These are phyloP conservation scores for Dipteronia sinensis DNA, from an alignment of 345 rosid species.

Conservation along the genomic window DNA sequence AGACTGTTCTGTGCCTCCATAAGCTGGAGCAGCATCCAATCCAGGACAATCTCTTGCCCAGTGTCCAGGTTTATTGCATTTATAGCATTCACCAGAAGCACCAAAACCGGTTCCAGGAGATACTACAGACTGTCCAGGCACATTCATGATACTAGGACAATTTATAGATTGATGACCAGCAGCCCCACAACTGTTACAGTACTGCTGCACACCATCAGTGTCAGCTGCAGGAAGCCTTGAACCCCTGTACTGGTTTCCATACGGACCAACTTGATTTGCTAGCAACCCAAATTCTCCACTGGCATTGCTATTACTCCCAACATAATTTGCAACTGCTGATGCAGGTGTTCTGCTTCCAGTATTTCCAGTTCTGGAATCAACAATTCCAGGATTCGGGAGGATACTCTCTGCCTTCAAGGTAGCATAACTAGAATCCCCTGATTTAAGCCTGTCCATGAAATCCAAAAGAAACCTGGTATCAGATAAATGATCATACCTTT, in stretches of 20 bases:
- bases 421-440: constrained; percentile 37
- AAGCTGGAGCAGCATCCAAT: constrained; percentile 34
- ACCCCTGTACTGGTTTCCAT: constrained; percentile 47
- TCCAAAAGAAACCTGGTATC: constrained; percentile 67
- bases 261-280: constrained; percentile 48
- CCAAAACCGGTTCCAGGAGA: constrained; percentile 36
- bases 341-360: constrained; percentile 38
- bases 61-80: constrained; percentile 68
- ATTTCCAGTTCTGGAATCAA: constrained; percentile 30
- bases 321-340: constrained; percentile 23
- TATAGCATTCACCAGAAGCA: constrained; percentile 47
- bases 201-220: constrained; percentile 18
- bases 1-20: constrained; percentile 48
- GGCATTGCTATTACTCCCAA: constrained; percentile 20
- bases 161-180: constrained; percentile 65
- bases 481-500: constrained; percentile 58
- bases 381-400: constrained; percentile 30
- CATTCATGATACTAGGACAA: constrained; percentile 69
- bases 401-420: constrained; percentile 34
- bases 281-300: constrained; percentile 36
- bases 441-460: constrained; percentile 51
- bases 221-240: constrained; percentile 29
- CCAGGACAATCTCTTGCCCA: constrained; percentile 74
- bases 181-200: constrained; percentile 64
- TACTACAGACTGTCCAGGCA: constrained; percentile 40